These are phyloP conservation scores for Coemansia sp. DNA, from an alignment of 192 early-diverging fungal genomes.

Conservation along the genomic window DNA sequence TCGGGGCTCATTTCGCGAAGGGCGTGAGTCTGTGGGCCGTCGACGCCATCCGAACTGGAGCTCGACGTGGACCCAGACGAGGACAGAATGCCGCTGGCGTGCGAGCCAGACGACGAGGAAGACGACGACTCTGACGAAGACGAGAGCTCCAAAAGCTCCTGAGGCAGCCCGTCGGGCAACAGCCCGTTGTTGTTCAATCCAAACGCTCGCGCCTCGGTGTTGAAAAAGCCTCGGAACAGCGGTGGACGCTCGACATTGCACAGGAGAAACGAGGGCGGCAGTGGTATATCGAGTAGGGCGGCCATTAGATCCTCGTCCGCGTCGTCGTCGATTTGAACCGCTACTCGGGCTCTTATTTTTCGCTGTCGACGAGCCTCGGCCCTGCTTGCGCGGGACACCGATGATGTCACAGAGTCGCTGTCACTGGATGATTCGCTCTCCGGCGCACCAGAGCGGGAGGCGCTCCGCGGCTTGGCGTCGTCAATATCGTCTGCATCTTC, in stretches of 20 bases:
- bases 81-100: background rate
- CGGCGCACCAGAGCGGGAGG: background rate
- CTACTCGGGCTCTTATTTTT: constrained; percentile 44
- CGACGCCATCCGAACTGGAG: constrained; percentile 8
- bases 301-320: constrained; percentile 74
- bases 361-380: constrained; percentile 10
- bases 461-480: background rate
- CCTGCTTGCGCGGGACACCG: constrained; percentile 32
- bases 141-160: constrained; percentile 12
- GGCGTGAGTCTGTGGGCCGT: constrained; percentile 17
- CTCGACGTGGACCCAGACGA: constrained; percentile 1
- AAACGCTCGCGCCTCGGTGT: background rate
- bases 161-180: background rate
- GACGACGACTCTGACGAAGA: constrained; percentile 18
- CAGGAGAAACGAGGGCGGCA: constrained; percentile 62
- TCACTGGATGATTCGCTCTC: background rate
- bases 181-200: background rate
- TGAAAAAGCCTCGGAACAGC: constrained; percentile 17
- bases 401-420: constrained; percentile 28
- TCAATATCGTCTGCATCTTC: background rate
- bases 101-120: constrained; percentile 10
- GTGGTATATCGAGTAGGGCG: constrained; percentile 56
- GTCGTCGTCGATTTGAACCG: constrained; percentile 81
- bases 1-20: constrained; percentile 36
- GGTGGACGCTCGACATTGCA: constrained; percentile 51